Evolutionary conservation across 1,139 yeast species (phyloP).

Genomic region (Scheffersomyces cryptocercus): DNA sequence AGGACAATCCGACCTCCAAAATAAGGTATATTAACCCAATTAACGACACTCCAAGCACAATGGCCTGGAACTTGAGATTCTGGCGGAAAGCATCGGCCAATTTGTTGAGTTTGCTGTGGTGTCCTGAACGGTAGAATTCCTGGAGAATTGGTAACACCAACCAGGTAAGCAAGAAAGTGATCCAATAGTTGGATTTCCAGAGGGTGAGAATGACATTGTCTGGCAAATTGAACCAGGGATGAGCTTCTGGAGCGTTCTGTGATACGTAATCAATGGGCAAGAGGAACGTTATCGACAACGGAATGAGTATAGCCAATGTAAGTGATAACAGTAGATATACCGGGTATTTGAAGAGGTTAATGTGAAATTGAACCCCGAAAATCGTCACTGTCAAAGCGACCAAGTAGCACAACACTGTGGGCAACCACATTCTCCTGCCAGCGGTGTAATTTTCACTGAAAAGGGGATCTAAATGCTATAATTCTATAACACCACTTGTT

Average conservation of each 20-base stretch:
- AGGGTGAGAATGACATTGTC: conserved; percentile 51
- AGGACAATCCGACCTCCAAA: conserved; percentile 59
- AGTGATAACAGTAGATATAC: conserved; percentile 34
- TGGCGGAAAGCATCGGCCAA: conserved; percentile 58
- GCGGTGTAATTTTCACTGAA: too few species aligned
- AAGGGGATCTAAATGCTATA: too few species aligned
- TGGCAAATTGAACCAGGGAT: conserved; percentile 30
- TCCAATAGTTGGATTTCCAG: conserved; percentile 83
- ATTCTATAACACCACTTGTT: too few species aligned
- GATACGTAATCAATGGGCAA: conserved; percentile 45
- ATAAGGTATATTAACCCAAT: conserved; percentile 62
- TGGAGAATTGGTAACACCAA: conserved; percentile 68
- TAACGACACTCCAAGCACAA: conserved; percentile 54
- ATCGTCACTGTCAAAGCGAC: conserved; percentile 31
- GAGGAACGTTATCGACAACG: conserved; percentile 41
- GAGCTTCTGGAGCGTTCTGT: conserved; percentile 22
- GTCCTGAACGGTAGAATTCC: conserved; percentile 72
- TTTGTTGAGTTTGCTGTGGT: conserved; percentile 46
- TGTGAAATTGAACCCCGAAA: conserved; percentile 38
- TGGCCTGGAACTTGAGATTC: conserved; percentile 61
- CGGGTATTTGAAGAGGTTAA: conserved; percentile 39
- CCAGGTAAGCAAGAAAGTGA: conserved; percentile 77
- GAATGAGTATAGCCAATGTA: conserved; percentile 43
- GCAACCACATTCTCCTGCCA: conserved; percentile 28
- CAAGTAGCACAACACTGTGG: conserved; percentile 28